Evolutionary conservation across 495 filamentous ascomycete species (phyloP).

Genomic region (Aspergillus hancockii): DNA sequence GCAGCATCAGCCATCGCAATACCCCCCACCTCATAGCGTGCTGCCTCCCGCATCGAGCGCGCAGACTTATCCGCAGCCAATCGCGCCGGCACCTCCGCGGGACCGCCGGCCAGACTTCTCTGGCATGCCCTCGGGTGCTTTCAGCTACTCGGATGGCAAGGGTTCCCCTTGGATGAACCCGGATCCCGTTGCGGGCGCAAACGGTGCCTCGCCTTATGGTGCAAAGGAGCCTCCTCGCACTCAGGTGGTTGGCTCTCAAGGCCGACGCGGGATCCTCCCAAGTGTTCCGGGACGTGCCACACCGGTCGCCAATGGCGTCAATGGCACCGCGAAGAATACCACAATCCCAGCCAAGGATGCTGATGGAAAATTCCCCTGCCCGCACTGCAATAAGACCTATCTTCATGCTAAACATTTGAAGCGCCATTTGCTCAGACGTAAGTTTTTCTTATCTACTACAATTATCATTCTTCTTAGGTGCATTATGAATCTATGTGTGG

Average conservation of each 20-base stretch:
- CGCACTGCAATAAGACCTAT: slow-evolving; percentile 96
- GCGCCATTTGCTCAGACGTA: slow-evolving; percentile 90
- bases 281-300: slow-evolving; percentile 79
- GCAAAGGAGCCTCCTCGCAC: slow-evolving; percentile 64
- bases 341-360: slow-evolving; percentile 88
- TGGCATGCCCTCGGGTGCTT: slow-evolving; percentile 65
- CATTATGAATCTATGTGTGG: background rate
- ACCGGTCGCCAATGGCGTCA: slow-evolving; percentile 59
- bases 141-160: slow-evolving; percentile 51
- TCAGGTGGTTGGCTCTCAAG: slow-evolving; percentile 91
- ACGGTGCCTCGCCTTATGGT: slow-evolving; percentile 41
- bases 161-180: slow-evolving; percentile 39
- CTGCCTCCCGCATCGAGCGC: slow-evolving; percentile 65
- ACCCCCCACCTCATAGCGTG: slow-evolving; percentile 62
- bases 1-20: slow-evolving; percentile 57
- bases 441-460: slow-evolving; percentile 51
- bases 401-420: slow-evolving; percentile 97
- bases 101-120: slow-evolving; percentile 53
- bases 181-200: slow-evolving; percentile 40
- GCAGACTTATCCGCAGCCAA: slow-evolving; percentile 68
- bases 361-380: slow-evolving; percentile 95
- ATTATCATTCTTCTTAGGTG: too few relatives aligned
- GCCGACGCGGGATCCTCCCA: slow-evolving; percentile 84
- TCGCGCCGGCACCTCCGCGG: slow-evolving; percentile 67
- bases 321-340: slow-evolving; percentile 67